A percentile compares a stretch with the other conserved stretches of the same genome.
phyloP scores from a whole-genome alignment of 2,329 filamentous ascomycete genomes.

The Huntiella abstrusa region DNA sequence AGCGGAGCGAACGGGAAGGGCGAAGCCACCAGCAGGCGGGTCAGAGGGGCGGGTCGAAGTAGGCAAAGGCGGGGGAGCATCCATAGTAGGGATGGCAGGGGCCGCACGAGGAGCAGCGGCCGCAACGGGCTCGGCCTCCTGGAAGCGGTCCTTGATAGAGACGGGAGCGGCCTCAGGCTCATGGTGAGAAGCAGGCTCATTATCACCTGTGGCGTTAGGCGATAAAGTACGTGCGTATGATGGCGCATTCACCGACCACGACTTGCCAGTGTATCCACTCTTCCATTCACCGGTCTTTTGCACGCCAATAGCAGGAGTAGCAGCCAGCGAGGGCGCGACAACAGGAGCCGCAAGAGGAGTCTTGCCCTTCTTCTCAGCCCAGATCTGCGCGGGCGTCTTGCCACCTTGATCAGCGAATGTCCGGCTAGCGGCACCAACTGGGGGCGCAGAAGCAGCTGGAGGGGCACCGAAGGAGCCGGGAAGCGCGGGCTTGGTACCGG shows the following conservation, averaged over 20 bases:
- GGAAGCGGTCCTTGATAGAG: conserved; percentile 67
- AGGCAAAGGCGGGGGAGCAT: conserved; percentile 22
- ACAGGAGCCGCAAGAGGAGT: conserved; percentile 23
- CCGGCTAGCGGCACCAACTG: conserved; percentile 65
- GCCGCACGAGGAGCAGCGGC: conserved; percentile 19
- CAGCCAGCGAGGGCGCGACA: conserved; percentile 24
- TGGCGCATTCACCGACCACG: conserved; percentile 63
- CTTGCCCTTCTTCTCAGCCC: conserved; percentile 91
- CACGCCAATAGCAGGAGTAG: conserved; percentile 36
- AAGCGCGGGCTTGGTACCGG: conserved; percentile 74
- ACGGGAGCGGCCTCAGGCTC: conserved; percentile 44
- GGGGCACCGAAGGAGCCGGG: conserved; percentile 48
- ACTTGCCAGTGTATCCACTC: conserved; percentile 78
- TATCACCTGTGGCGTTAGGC: conserved; percentile 45
- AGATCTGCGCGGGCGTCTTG: conserved; percentile 90
- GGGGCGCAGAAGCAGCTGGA: conserved; percentile 35
- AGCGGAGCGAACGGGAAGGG: conserved; percentile 47
- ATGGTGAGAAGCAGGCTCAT: conserved; percentile 19
- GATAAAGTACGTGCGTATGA: conserved; percentile 46
- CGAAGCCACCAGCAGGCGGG: conserved; percentile 48
- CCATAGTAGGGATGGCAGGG: conserved; percentile 23
- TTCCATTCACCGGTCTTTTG: conserved; percentile 80
- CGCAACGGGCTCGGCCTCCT: conserved; percentile 53
- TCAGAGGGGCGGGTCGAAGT: conserved; percentile 34
- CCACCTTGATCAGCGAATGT: conserved; percentile 90